Base-by-base conservation (phyloP, 2,329 filamentous ascomycete species). In the Colletotrichum simmondsii region DNA sequence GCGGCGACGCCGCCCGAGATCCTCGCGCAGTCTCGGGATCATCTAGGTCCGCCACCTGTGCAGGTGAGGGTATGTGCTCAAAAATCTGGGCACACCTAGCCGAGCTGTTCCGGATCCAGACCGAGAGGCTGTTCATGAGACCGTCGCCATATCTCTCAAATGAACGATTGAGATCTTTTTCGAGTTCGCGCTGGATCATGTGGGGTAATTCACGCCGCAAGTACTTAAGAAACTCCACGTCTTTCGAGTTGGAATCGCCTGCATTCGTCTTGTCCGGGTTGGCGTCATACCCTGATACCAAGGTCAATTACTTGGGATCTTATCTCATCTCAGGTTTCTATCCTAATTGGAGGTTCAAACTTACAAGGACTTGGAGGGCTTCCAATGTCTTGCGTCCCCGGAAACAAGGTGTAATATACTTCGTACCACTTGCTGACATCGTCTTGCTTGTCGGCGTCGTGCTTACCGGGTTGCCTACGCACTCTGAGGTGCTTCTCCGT, bases 381-480 rank as follows among this genome's bases (percentile, higher is more conserved):
- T 3, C 35, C 7, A 5, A 46, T 8, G 30, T 76, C 71, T 52
- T 65, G 53, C 8, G 49, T 62, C 26, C 66, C 79, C 2, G 76
- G 77, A 52, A 85, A 85, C 0, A 85, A 72, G 0, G 82, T 74
- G 11, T 77, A 76, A 71, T 82, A 85, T 10, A 83, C 78, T 53
- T 82, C 79, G n/a, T 75, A 75, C 83, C 83, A 85, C 54, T 81
- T 83, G 32, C 81, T 79, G 7, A 78, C 76, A 37, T 82, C 82
- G 4, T 71, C 76, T 73, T 74, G 42, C 75, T 69, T 42, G 69
- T 77, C 46, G 76, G 79, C 72, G 74, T 79, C 37, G 35, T 37
- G 35, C 35, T 37, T 37, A 37, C 35, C 35, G 14, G 35, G 35
- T 37, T 37, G 35, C 35, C 35, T 74, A 11, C 82, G 76, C n/a